Base-by-base conservation (phyloP, 2,329 filamentous ascomycete genomes). In the Helminthosporium solani region DNA sequence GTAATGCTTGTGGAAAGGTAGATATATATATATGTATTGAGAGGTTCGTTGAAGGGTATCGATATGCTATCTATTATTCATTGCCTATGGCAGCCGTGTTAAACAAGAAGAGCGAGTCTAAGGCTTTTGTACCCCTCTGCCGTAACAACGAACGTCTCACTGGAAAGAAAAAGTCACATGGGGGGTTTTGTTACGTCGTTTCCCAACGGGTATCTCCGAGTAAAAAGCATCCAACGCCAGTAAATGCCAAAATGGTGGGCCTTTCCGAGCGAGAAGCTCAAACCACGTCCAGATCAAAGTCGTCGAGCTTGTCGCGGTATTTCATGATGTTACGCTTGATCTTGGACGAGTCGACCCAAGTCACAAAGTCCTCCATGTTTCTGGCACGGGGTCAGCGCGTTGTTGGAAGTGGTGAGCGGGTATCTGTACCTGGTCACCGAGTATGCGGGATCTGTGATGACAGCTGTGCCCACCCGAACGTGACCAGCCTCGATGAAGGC, bases 291-390 rank as follows among this genome's bases (percentile, higher is more conserved):
- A 96, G 75, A 75, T 97, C 92, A 66, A 95, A 97, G 73, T 97
- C 92, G 73, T 97, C 92, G 73, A 96, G 73, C 77, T 95, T 89
- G 72, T 96, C 90, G 60, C 90, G 84, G 70, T 96, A 97, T 73
- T 88, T 89, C 82, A 96, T 85, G 54, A 96, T 95, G 67, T 90
- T 94, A 67, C 87, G 82, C 86, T 95, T 96, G 70, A 97, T 91
- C 87, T 96, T 96, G 72, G 89, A 95, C 49, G 89, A 90, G 62
- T 95, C 88, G 8, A 92, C 86, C 92, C 92, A 97, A 0, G 92
- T 96, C 15, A 97, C 87, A 68, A 95, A 96, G 73, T 97, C 92
- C 73, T 97, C 92, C 80, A 95, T 89, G 50, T 84, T 88, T 55
- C 91, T 74, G 38, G 4, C 11, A 1, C 6, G 5, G 3, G n/a